phyloP scores from a whole-genome alignment of 768 basidiomycete genomes.

The Suillus discolor region DNA sequence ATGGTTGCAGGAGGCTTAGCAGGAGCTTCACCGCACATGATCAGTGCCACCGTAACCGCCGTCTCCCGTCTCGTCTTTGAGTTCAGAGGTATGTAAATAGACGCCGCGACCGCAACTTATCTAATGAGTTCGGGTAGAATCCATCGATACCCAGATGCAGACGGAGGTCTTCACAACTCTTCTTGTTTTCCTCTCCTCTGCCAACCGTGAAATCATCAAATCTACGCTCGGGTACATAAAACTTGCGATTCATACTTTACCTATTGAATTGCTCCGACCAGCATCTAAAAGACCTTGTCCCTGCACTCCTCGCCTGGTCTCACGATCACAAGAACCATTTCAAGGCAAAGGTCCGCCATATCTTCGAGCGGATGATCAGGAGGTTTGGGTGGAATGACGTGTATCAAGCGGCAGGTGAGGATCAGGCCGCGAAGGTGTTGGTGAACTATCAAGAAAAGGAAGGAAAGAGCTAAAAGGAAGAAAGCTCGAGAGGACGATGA shows the following conservation, averaged over 20 bases:
- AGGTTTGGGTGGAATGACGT: conserved; percentile 89
- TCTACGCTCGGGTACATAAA: conserved; percentile 95
- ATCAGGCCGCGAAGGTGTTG: conserved; percentile 86
- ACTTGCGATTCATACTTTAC: conserved; percentile 85
- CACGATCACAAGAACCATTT: conserved; percentile 99
- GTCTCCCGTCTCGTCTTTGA: conserved; percentile 94
- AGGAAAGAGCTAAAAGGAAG: conserved; percentile 91
- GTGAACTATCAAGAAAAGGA: conserved; percentile 94
- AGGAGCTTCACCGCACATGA: conserved; percentile 95
- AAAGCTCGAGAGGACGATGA: conserved; percentile 63
- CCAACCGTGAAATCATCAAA: conserved; percentile 97
- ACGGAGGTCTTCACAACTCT: conserved; percentile 85
- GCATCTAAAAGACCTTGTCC: conserved; percentile 79
- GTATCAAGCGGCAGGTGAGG: conserved; percentile 69
- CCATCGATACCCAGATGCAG: conserved; percentile 70
- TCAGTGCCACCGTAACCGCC: conserved; percentile 94
- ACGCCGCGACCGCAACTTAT: background rate
- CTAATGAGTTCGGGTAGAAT: conserved; percentile 45
- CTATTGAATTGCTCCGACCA: conserved; percentile 69
- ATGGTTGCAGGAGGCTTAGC: conserved; percentile 97
- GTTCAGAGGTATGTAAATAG: conserved; percentile 70
- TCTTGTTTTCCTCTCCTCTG: conserved; percentile 87
- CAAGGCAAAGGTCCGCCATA: conserved; percentile 94
- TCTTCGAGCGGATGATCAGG: conserved; percentile 93
- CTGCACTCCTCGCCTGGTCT: conserved; percentile 86